Percentiles rank a stretch among this genome's conserved stretches.
Conservation (phyloP, 140 eudicot species). For the Stevia rebaudiana region DNA sequence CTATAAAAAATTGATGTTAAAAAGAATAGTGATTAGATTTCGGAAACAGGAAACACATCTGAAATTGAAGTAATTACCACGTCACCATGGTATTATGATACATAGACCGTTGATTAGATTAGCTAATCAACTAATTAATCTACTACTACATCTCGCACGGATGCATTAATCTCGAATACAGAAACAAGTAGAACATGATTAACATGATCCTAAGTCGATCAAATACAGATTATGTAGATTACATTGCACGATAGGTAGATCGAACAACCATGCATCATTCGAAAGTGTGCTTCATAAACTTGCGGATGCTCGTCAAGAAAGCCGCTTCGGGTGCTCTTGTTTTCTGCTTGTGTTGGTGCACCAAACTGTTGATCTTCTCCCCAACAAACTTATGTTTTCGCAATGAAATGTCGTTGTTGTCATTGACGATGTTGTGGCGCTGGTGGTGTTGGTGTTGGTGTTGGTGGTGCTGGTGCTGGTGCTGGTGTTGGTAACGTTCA, state of each 20-base stretch:
- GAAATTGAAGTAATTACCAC: neutral
- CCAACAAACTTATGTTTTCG: constrained; percentile 9
- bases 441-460: no score
- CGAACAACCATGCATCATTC: constrained; percentile 16
- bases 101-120: constrained; percentile 1
- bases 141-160: constrained; percentile 27
- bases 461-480: neutral
- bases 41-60: neutral
- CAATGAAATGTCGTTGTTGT: neutral
- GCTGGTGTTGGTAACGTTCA: constrained; percentile 13
- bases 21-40: no score
- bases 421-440: neutral
- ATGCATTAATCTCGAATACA: constrained; percentile 24
- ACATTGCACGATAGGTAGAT: neutral
- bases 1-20: no score
- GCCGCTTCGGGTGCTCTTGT: constrained; percentile 14
- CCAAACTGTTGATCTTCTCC: neutral
- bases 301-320: constrained; percentile 33
- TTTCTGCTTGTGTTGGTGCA: neutral
- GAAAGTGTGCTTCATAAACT: constrained; percentile 29
- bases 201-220: neutral
- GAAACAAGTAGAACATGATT: constrained; percentile 6
- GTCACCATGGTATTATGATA: neutral
- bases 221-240: constrained; percentile 7
- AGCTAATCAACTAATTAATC: constrained; percentile 4